These are phyloP conservation scores for Emmonsia crescens DNA, from an alignment of 2,329 filamentous ascomycete genomes.

Conservation along the genomic window DNA sequence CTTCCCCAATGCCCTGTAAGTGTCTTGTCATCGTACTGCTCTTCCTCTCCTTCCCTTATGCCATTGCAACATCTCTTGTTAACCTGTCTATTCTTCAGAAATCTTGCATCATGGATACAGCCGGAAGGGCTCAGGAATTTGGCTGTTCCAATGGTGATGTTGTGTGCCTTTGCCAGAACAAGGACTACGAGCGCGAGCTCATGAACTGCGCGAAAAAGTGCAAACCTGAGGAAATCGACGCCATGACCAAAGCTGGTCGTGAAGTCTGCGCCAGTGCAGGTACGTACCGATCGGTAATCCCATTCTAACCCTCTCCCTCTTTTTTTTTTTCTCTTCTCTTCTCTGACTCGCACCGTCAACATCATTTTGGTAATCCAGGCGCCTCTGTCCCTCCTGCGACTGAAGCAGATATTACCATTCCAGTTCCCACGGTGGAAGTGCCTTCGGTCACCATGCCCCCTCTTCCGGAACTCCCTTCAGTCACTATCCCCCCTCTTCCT, in stretches of 20 bases:
- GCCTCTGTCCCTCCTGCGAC: neutral
- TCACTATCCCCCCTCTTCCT: neutral
- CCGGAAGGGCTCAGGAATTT: conserved; percentile 4
- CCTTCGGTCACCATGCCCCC: neutral
- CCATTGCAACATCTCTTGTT: neutral
- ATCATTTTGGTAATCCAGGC: neutral
- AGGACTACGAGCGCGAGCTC: conserved; percentile 6
- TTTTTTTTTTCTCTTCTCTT: neutral
- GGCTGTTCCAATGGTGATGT: conserved; percentile 5
- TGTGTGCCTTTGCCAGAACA: conserved; percentile 9
- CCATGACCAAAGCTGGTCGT: conserved; percentile 6
- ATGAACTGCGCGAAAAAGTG: conserved; percentile 8
- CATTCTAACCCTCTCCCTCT: too few relatives aligned
- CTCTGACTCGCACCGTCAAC: neutral
- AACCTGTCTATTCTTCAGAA: conserved; percentile 2
- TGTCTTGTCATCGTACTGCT: neutral
- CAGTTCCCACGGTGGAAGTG: neutral
- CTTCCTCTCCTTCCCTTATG: neutral
- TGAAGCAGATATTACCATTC: neutral
- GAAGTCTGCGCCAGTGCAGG: conserved; percentile 8
- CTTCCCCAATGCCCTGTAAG: neutral
- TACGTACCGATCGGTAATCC: neutral
- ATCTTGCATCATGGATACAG: conserved; percentile 6
- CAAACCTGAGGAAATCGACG: conserved; percentile 2
- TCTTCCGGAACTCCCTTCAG: neutral